Evolutionary conservation across 371 early-diverging fungal species (phyloP).

Genomic region (Syncephalis fuscata): DNA sequence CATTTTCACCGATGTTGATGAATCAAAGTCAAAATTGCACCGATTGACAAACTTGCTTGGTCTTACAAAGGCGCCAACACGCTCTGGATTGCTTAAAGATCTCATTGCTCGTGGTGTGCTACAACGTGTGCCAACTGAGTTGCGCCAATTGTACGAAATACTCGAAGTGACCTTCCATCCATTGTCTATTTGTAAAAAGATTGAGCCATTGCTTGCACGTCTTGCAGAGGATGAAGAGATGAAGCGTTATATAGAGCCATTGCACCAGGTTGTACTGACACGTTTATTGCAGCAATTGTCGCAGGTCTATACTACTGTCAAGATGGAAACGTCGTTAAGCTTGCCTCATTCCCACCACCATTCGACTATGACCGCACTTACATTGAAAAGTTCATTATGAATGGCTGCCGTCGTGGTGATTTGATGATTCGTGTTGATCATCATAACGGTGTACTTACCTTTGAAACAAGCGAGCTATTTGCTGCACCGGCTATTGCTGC

Average conservation of each 20-base stretch:
- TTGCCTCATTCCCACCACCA: constrained; percentile 76
- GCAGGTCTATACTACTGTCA: constrained; percentile 92
- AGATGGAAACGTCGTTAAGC: constrained; percentile 77
- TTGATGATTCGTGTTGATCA: constrained; percentile 90
- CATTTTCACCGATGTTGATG: constrained; percentile 46
- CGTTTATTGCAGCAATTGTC: constrained; percentile 89
- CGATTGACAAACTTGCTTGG: constrained; percentile 80
- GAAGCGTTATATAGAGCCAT: constrained; percentile 76
- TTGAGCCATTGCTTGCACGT: constrained; percentile 65
- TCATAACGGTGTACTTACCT: constrained; percentile 71
- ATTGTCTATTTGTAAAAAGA: constrained; percentile 88
- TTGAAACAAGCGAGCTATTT: constrained; percentile 71
- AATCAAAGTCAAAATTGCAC: constrained; percentile 72
- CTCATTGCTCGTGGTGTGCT: constrained; percentile 66
- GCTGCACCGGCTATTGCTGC: constrained; percentile 38
- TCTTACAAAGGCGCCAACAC: constrained; percentile 67
- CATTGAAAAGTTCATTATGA: constrained; percentile 94
- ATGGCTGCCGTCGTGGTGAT: constrained; percentile 91
- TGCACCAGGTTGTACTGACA: constrained; percentile 89
- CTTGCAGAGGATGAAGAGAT: constrained; percentile 57
- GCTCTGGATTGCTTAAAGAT: constrained; percentile 77
- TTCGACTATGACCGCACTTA: constrained; percentile 70
- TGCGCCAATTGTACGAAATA: constrained; percentile 81
- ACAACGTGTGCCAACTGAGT: constrained; percentile 71
- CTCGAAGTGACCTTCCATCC: constrained; percentile 97